Evolutionary conservation across 345 rosid species (phyloP), one percentile per base, ranked within the genome.

Genomic region (Cardamine occulta): DNA sequence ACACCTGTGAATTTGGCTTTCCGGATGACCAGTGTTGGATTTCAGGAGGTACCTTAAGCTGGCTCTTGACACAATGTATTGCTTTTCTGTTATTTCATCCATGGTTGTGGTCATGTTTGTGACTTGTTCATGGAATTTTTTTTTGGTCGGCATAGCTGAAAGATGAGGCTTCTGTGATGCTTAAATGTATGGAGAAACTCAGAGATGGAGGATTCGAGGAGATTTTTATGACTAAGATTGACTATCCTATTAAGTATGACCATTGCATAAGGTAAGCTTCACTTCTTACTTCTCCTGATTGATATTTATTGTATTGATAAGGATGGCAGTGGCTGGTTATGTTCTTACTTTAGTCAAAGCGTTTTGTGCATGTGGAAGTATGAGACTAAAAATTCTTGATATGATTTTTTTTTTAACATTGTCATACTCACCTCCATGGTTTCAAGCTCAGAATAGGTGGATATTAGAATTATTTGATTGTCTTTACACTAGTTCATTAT

Each of bases 181-280:
- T 90, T 79, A 79, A 71, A 73, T 91, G 95, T 82, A 79, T 88
- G 67, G 89, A 76, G 58, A 88, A 82, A 80, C 85, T 86, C 75
- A 81, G 81, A 83, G 91, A 88, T 85, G 82, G 87, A 79, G 97
- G 95, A 15, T 91, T 90, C 49, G 91, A 91, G 84, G 91, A 88
- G 73, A 74, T 84, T 52, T 84, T 94, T 68, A 78, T 86, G 74
- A 88, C 92, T 44, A 91, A 90, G 85, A 68, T 90, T 7, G 96
- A 94, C 81, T 82, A 80, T 81, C 88, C 92, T 80, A 80, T 88
- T 74, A 94, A 86, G 85, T 94, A 82, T 73, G 97, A 94, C 74
- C 80, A 85, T 73, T 84, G 86, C 80, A 63, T 86, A 73, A 90
- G 98, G 98, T 94, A 80, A 77, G 18, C 49, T 39, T 64, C 18